Evolutionary conservation across 495 filamentous ascomycete species (phyloP).

Genomic region (Xylaria curta): DNA sequence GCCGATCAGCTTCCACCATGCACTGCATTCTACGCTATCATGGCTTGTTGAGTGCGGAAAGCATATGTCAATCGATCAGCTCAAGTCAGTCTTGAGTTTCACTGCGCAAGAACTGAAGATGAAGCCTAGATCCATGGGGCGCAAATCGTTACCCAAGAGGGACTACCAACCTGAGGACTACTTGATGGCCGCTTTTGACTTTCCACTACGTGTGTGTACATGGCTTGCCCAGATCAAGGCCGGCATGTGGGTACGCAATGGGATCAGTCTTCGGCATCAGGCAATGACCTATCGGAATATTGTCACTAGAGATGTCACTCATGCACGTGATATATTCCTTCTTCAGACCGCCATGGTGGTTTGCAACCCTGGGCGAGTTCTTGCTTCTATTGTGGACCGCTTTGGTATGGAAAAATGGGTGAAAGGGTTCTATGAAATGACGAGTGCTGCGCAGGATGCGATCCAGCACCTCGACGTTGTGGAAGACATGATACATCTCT

Average conservation of each 20-base stretch:
- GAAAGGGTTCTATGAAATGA: conserved; percentile 75
- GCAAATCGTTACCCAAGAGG: conserved; percentile 56
- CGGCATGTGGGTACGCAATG: conserved; percentile 98
- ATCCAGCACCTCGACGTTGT: conserved; percentile 86
- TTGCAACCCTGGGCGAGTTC: conserved; percentile 81
- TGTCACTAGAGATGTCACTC: conserved; percentile 83
- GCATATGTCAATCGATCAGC: conserved; percentile 67
- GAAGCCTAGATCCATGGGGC: conserved; percentile 61
- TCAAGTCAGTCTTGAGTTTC: conserved; percentile 70
- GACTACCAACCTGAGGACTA: conserved; percentile 73
- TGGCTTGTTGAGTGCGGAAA: conserved; percentile 95
- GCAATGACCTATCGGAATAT: conserved; percentile 91
- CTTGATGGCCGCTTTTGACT: conserved; percentile 88
- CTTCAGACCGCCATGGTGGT: conserved; percentile 89
- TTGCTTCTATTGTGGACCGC: conserved; percentile 89
- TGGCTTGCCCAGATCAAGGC: conserved; percentile 99
- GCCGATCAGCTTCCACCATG: conserved; percentile 97
- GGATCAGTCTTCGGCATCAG: conserved; percentile 92
- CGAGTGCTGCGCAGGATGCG: conserved; percentile 73
- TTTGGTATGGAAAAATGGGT: conserved; percentile 93
- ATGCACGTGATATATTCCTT: conserved; percentile 94
- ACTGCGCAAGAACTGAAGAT: conserved; percentile 63
- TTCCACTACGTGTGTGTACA: conserved; percentile 87
- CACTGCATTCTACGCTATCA: conserved; percentile 94
- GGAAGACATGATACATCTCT: conserved; percentile 92